A percentile compares a stretch with the other conserved stretches of the same genome.
phyloP scores from a whole-genome alignment of 306 rosid genomes.

The Pyrus bretschneideri region DNA sequence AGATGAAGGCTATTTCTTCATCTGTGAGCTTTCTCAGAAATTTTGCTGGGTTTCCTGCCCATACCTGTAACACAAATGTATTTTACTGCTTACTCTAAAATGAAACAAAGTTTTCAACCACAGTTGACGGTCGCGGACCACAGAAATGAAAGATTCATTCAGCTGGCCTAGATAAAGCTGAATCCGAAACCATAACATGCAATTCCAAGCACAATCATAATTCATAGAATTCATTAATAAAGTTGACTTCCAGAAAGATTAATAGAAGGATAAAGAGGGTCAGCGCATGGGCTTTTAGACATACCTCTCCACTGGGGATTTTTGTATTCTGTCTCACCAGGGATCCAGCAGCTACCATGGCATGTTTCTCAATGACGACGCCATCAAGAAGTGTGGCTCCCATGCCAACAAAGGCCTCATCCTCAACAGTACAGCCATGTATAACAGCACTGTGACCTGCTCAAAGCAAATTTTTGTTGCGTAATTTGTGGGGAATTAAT shows the following conservation, averaged over 20 bases:
- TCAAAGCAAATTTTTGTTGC: constrained; percentile 13
- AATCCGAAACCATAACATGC: background rate
- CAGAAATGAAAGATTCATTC: background rate
- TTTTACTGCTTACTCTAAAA: background rate
- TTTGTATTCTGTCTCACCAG: constrained; percentile 91
- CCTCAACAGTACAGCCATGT: constrained; percentile 92
- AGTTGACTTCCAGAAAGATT: background rate
- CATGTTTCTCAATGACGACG: constrained; percentile 73
- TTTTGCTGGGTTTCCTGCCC: constrained; percentile 95
- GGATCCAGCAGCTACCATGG: constrained; percentile 96
- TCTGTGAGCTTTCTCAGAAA: constrained; percentile 87
- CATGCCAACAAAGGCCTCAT: constrained; percentile 97
- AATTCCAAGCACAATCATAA: background rate
- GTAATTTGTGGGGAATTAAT: constrained; percentile 4
- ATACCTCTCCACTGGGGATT: constrained; percentile 94
- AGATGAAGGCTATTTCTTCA: constrained; percentile 72
- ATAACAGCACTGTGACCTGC: constrained; percentile 89
- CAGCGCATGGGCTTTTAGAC: constrained; percentile 1
- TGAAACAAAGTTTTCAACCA: background rate
- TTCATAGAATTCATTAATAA: background rate
- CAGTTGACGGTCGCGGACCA: background rate
- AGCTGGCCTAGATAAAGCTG: background rate
- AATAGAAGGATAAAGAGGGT: background rate
- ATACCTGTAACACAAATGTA: constrained; percentile 39
- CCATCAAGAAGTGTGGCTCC: constrained; percentile 95